Conservation (phyloP, 176 grass and related monocot genomes). For the Triticum timopheevii region DNA sequence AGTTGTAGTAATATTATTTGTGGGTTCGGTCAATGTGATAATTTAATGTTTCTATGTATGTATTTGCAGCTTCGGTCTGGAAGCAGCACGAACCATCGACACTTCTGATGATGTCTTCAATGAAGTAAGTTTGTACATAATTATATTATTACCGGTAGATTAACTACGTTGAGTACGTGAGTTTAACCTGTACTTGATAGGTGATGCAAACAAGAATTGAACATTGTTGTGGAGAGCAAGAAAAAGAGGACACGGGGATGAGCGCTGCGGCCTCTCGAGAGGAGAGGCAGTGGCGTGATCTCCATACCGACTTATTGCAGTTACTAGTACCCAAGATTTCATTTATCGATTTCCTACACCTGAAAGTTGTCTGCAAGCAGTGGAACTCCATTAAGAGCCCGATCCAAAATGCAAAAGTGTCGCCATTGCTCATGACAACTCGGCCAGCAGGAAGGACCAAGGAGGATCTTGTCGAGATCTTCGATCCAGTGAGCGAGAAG, state of each 20-base stretch:
- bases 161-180: neutral
- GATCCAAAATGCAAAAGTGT: neutral
- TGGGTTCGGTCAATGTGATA: neutral
- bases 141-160: neutral
- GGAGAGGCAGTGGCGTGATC: neutral
- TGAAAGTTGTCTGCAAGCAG: neutral
- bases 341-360: neutral
- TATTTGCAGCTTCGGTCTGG: conserved; percentile 6
- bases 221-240: neutral
- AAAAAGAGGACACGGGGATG: neutral
- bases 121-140: neutral
- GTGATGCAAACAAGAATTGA: neutral
- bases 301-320: neutral
- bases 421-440: neutral
- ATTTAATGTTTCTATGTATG: neutral
- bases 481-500: neutral
- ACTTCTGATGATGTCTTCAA: neutral
- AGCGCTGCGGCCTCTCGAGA: neutral
- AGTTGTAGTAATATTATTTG: neutral
- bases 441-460: neutral
- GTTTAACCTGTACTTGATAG: neutral
- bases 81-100: neutral
- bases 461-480: neutral
- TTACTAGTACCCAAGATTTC: neutral
- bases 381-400: neutral